A percentile compares a stretch with the other conserved stretches of the same genome.
Evolutionary conservation across 305 asterid genomes (phyloP).

Genomic region (Fraxinus floribunda): DNA sequence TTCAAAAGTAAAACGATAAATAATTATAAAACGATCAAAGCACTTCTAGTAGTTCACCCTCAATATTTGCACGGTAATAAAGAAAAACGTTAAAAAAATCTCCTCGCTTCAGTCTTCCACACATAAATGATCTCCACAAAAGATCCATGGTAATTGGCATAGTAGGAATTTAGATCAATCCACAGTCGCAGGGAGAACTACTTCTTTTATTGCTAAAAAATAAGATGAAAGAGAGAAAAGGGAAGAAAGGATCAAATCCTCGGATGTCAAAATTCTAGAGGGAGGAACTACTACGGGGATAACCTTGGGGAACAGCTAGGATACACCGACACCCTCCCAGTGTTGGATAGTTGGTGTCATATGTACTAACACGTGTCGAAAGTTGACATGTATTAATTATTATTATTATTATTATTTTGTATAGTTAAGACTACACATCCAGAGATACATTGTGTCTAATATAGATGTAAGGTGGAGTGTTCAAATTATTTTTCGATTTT

Average conservation of each 20-base stretch:
- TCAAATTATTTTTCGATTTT: too few species aligned
- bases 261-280: not conserved
- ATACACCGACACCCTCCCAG: too few species aligned
- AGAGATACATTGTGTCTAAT: too few species aligned
- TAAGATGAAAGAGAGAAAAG: not conserved
- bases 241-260: not conserved
- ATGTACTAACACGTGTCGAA: too few species aligned
- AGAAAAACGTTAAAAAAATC: not conserved
- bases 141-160: not conserved
- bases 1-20: not conserved
- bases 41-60: not conserved
- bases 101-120: not conserved
- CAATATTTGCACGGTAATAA: not conserved
- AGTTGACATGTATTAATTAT: too few species aligned
- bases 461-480: too few species aligned
- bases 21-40: not conserved
- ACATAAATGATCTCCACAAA: not conserved
- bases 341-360: too few species aligned
- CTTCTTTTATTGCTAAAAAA: not conserved
- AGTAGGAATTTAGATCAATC: not conserved
- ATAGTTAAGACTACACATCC: not conserved
- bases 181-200: not conserved
- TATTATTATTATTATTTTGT: too few species aligned
- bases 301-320: too few species aligned
- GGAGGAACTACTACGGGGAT: too few species aligned